Conservation (phyloP, 2,329 filamentous ascomycete genomes). For the Fusarium torreyae region DNA sequence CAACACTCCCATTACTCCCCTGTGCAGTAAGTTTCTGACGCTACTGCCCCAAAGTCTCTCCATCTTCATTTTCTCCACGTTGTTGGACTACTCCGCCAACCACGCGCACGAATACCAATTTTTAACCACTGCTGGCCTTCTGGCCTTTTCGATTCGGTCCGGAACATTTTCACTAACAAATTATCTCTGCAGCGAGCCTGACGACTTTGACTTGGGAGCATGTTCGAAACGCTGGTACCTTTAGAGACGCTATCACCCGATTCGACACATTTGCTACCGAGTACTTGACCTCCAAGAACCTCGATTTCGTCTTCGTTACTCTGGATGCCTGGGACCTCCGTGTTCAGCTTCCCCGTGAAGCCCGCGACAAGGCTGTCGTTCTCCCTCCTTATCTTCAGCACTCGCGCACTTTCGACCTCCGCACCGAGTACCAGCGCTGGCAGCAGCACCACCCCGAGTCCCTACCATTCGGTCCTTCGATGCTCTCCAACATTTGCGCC, state of each 20-base stretch:
- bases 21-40: conserved; percentile 87
- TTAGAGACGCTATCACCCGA: conserved; percentile 95
- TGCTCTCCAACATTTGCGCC: conserved; percentile 97
- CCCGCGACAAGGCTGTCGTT: conserved; percentile 97
- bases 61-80: conserved; percentile 41
- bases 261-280: conserved; percentile 96
- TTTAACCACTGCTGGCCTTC: conserved; percentile 11
- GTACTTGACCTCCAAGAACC: conserved; percentile 89
- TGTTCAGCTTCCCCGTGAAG: conserved; percentile 96
- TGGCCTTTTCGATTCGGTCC: conserved; percentile 12
- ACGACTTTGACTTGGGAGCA: conserved; percentile 99
- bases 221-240: conserved; percentile 96
- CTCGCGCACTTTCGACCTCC: conserved; percentile 95
- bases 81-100: conserved; percentile 34
- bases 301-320: conserved; percentile 98
- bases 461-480: conserved; percentile 94
- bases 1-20: conserved; percentile 97
- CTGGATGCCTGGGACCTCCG: conserved; percentile 98
- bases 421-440: conserved; percentile 98
- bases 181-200: conserved; percentile 79
- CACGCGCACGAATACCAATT: conserved; percentile 27
- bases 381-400: conserved; percentile 97
- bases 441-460: conserved; percentile 99
- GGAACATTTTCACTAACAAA: conserved; percentile 38
- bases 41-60: conserved; percentile 38